Base-by-base conservation (phyloP, 768 basidiomycete species). In the Trametes coccinea region DNA sequence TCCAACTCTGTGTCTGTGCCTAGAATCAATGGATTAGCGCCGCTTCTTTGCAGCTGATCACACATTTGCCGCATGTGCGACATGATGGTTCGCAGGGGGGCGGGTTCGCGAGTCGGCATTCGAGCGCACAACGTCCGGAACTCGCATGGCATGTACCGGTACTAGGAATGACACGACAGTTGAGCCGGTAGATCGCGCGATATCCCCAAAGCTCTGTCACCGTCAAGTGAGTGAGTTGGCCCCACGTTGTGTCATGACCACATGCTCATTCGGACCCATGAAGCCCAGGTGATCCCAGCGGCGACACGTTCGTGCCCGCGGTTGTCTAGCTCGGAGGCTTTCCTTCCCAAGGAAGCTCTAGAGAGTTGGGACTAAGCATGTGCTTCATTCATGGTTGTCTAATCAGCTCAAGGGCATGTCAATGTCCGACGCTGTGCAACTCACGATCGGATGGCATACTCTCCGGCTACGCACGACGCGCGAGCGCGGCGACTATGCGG, bases 271-370 rank as follows among this genome's bases (percentile, higher is more conserved):
- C 33, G 14, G 4, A 27, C 17, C 2, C 16, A 33, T 44, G 30
- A 43, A n/a, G 41, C 30, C 10, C 41, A 51, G 57, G 39, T 59
- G 57, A 59, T 59, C 57, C 34, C 49, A 49, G 37, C 49, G 57
- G 41, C 49, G 16, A 29, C 57, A 59, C 49, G 56, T 51, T 51
- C 49, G 40, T 43, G 39, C 30, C 39, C 49, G 1, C 33, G n/a
- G 17, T 29, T 22, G 37, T 37, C 55, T 34, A 37, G 17, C 49
- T 41, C 41, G 30, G 49, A 14, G 4, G 41, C 41, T 33, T n/a
- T 27, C n/a, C 13, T 50, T 16, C n/a, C 41, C 3, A 11, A 11
- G 11, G 2, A 1, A 37, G 6, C 6, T 37, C 17, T 9, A 33
- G 49, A 45, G 51, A n/a, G 29, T 31, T 41, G 22, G 8, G 22